Conservation (phyloP, 2,329 filamentous ascomycete genomes). For the Ilyonectria mors-panacis region DNA sequence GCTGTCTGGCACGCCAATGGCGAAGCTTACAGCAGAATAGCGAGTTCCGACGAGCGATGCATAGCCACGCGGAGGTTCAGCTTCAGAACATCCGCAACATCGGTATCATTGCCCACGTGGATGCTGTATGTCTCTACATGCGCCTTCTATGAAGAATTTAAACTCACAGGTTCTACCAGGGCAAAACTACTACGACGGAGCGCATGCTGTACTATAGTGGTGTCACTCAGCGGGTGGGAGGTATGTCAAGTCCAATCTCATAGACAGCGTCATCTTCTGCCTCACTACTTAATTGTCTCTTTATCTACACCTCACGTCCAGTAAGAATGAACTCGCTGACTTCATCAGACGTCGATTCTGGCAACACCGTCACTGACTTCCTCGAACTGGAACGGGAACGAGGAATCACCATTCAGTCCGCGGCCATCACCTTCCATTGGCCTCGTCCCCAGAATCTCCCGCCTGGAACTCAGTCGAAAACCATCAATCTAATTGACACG, state of each 20-base stretch:
- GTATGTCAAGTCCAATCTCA: slow-evolving; percentile 53
- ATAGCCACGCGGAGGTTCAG: slow-evolving; percentile 44
- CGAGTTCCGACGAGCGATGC: slow-evolving; percentile 36
- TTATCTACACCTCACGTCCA: neutral
- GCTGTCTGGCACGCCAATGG: slow-evolving; percentile 43
- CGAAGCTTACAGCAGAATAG: slow-evolving; percentile 32
- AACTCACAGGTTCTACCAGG: slow-evolving; percentile 59
- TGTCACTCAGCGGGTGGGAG: slow-evolving; percentile 86
- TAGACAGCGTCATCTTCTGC: neutral
- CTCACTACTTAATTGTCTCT: neutral
- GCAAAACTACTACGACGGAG: slow-evolving; percentile 98
- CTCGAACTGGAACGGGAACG: slow-evolving; percentile 91
- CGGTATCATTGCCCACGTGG: slow-evolving; percentile 98
- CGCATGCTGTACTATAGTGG: slow-evolving; percentile 99
- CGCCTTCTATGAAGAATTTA: accelerated
- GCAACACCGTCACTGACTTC: slow-evolving; percentile 97
- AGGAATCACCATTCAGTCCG: slow-evolving; percentile 98
- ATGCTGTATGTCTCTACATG: slow-evolving; percentile 72
- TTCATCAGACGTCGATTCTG: slow-evolving; percentile 86
- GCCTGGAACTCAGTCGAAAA: slow-evolving; percentile 68
- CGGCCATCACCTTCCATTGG: slow-evolving; percentile 96
- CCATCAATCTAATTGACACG: slow-evolving; percentile 94
- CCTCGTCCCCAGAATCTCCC: slow-evolving; percentile 70
- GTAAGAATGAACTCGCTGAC: slow-evolving; percentile 19
- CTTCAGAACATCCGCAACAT: slow-evolving; percentile 85